Conservation (phyloP, 495 filamentous ascomycete species). For the Hyaloscypha finlandica region DNA sequence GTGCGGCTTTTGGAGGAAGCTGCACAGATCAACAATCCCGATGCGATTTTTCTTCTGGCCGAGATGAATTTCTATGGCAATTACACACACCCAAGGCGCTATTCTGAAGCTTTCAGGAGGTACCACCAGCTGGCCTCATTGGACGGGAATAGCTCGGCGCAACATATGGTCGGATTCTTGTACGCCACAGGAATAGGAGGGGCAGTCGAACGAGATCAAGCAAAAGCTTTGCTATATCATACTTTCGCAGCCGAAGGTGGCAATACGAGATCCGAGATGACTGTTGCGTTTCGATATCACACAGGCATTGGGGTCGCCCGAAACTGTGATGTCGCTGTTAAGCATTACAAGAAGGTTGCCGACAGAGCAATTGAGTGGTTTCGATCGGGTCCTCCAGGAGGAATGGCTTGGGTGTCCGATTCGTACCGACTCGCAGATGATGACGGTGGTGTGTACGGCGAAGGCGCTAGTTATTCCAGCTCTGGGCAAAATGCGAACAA, state of each 20-base stretch:
- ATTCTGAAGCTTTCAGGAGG: conserved; percentile 76
- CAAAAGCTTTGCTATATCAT: conserved; percentile 89
- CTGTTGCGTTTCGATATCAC: conserved; percentile 83
- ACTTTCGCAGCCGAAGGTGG: conserved; percentile 88
- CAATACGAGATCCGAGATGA: conserved; percentile 89
- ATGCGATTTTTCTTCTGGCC: conserved; percentile 87
- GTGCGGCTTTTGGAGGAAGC: conserved; percentile 76
- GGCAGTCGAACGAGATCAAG: conserved; percentile 84
- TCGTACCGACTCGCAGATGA: conserved; percentile 85
- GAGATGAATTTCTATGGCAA: conserved; percentile 98
- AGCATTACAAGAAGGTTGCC: conserved; percentile 90
- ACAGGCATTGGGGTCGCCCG: conserved; percentile 82
- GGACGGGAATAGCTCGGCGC: conserved; percentile 86
- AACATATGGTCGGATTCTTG: conserved; percentile 95
- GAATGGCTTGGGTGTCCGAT: conserved; percentile 71
- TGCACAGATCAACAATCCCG: conserved; percentile 72
- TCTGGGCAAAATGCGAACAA: conserved; percentile 82
- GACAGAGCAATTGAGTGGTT: conserved; percentile 89
- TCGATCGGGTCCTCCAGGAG: conserved; percentile 88
- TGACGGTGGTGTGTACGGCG: conserved; percentile 88
- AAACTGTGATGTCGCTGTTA: conserved; percentile 80
- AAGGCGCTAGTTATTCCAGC: conserved; percentile 89
- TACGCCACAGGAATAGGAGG: conserved; percentile 90
- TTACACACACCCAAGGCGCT: conserved; percentile 83
- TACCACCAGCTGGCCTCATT: conserved; percentile 77